Base-by-base conservation (phyloP, 768 basidiomycete genomes). In the Suillus spraguei region DNA sequence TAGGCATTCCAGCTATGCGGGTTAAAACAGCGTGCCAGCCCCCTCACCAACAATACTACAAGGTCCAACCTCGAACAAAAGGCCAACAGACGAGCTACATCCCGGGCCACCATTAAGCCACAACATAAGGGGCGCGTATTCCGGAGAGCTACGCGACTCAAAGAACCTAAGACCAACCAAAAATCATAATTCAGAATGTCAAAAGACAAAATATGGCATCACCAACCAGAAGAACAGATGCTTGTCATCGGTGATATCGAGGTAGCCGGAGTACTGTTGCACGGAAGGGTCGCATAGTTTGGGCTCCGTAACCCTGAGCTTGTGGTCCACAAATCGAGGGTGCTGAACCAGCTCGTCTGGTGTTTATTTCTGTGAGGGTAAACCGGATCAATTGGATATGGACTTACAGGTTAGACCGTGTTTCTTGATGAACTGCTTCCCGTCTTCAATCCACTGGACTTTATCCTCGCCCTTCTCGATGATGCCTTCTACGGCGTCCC, bases 21-120 rank as follows among this genome's bases (percentile, higher is more conserved):
- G 77, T 99, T 98, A 71, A 72, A n/a, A 70, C 1, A 85, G 87
- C 17, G 87, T 87, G 77, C 88, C 89, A 64, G 79, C 78, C 38
- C 94, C 1, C n/a, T 87, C 80, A 49, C 93, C 77, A 20, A 83
- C 77, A 65, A 98, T 81, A 36, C 77, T 78, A 77, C 97, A 98
- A 0, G 97, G 95, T 0, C 97, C 97, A 24, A 97, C 87, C 72
- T 98, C 95, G 68, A 97, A n/a, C 17, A 99, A 80, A 28, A 97
- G 84, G 11, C 96, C 96, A 1, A 92, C 91, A 11, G 88, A 86
- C 9, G 87, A 90, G 61, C 85, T 87, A 77, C 87, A 88, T 10
- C 87, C 85, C 28, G 87, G 88, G 14, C 90, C 89, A 39, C 92
- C 92, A 66, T 93, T 94, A n/a, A 94, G 80, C 96, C 96, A 97